These are phyloP conservation scores for Lathyrus tuberosus DNA, from an alignment of 306 rosid genomes.

Conservation along the genomic window DNA sequence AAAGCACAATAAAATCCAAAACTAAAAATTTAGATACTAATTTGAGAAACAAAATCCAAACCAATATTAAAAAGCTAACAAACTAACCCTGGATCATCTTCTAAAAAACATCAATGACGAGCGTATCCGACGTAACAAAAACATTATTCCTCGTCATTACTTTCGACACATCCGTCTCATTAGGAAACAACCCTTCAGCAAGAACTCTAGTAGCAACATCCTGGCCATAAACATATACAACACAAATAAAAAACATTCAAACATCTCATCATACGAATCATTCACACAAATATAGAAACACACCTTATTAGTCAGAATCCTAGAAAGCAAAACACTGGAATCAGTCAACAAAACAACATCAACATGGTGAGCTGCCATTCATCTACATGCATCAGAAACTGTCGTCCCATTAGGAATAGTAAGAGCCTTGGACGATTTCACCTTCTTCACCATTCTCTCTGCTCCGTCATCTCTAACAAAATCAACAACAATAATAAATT, in stretches of 20 bases:
- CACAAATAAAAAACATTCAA: constrained; percentile 10
- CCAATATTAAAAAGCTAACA: too few relatives aligned
- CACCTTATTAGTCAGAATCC: constrained; percentile 91
- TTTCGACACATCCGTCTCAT: constrained; percentile 76
- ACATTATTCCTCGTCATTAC: constrained; percentile 87
- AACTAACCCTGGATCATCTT: too few relatives aligned
- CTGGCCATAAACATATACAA: constrained; percentile 40
- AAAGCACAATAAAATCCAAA: too few relatives aligned
- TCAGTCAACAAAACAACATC: constrained; percentile 83
- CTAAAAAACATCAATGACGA: too few relatives aligned
- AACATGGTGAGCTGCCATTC: constrained; percentile 95
- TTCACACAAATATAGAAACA: neutral
- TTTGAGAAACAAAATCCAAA: too few relatives aligned
- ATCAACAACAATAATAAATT: too few relatives aligned
- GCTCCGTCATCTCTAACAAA: too few relatives aligned
- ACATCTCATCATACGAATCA: neutral
- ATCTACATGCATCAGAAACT: constrained; percentile 80
- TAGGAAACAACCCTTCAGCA: constrained; percentile 78
- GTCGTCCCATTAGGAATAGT: constrained; percentile 89
- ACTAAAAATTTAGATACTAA: too few relatives aligned
- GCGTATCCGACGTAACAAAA: constrained; percentile 81
- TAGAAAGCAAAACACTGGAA: constrained; percentile 82
- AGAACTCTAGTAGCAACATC: constrained; percentile 81
- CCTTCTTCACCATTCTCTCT: too few relatives aligned
- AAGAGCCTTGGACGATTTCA: too few relatives aligned